Evolutionary conservation across 331 rosid species (phyloP), one percentile per base, ranked within the genome.

Genomic region (Cydonia oblonga): DNA sequence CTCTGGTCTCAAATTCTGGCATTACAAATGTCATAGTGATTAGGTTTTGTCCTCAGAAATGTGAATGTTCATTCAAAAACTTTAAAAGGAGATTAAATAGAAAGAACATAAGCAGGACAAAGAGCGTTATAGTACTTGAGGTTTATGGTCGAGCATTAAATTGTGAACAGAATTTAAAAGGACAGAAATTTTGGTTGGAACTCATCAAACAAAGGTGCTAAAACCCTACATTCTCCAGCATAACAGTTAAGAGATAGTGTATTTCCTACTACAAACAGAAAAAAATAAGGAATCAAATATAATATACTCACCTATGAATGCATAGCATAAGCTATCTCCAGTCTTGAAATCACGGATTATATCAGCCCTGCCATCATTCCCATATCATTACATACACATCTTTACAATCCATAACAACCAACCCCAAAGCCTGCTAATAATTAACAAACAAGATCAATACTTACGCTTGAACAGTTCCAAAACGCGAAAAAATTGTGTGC

Each of bases 261-360:
- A 25, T 40, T 12, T 44, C 3, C 30, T 26, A 68, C 15, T 23
- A 28, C 2, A 33, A 26, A 60, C 59, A 32, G 53, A 73, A 33
- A 73, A 33, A 33, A 38, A 38, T 38, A 38, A 38, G 44, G 44
- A 38, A 10, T 38, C 44, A 38, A 38, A 24, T 49, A 64, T 52
- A 24, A 9, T 61, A 35, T 35, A 79, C 93, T 79, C 77, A 93
- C 98, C 97, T 58, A 93, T 80, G 84, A 93, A 93, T 66, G 96
- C 90, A 83, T 93, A 93, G 86, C 97, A 89, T 77, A 93, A 85
- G 79, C 98, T 93, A 80, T 93, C 98, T 66, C 97, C 92, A 64
- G 96, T 93, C 87, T 89, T 91, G 23, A 18, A 89, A 71, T 93
- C 98, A 67, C 96, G 97, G 58, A 93, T 93, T 78, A 91, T 84